Base-by-base conservation (phyloP, 2,329 filamentous ascomycete genomes). In the Aspergillus hiratsukae region DNA sequence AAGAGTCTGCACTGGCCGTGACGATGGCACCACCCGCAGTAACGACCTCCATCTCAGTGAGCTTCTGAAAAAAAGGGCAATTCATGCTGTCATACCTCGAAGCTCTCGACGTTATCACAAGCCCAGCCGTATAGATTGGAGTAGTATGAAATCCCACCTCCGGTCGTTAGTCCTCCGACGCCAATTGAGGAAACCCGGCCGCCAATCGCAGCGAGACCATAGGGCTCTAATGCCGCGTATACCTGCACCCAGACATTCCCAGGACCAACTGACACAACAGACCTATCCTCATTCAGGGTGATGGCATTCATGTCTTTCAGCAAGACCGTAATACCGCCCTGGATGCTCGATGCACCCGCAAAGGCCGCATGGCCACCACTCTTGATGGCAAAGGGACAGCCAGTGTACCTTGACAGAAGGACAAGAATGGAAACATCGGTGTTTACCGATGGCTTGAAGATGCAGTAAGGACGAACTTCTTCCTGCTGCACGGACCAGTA, bases 321-420 rank as follows among this genome's bases (percentile, higher is more conserved):
- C 56, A 67, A 67, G 46, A 76, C 70, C 10, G 66, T 71, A 45
- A 76, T 64, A 6, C 73, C 74, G 41, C 64, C 76, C 14, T 76
- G 67, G 49, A 81, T 78, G 60, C 78, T 85, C 1, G 82, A 76
- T 41, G 78, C 79, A 58, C 79, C 78, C 19, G 79, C 74, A 63
- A 83, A 83, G 3, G 81, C 79, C 55, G 80, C 81, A 68, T 86
- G 83, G 1, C 83, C 83, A 28, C 83, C 83, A 7, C 80, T 80
- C 61, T 82, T 81, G 61, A 83, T 69, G 6, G 83, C 82, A 60
- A 86, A 86, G 0, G 69, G 66, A 29, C 74, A 76, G 5, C 60
- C 55, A 3, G 66, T 69, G 1, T 69, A 50, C 3, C 64, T 65
- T 6, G 67, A 64, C n/a, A 75, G 52, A 19, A 72, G 56, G 4